These are phyloP conservation scores for Aspergillus vadensis DNA, from an alignment of 2,329 filamentous ascomycete species.

Conservation along the genomic window DNA sequence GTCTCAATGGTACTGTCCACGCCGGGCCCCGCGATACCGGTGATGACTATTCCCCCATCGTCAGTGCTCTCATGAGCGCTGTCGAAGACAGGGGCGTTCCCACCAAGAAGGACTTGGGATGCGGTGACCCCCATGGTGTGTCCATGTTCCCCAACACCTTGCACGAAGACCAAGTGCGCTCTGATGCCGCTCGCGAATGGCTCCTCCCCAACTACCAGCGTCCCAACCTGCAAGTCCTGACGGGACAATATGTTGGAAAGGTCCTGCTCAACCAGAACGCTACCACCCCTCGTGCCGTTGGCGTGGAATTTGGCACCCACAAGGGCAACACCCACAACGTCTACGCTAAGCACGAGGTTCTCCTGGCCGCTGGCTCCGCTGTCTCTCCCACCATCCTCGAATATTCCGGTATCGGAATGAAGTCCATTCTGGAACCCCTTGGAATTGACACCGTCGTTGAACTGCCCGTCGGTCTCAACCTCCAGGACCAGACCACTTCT, in stretches of 20 bases:
- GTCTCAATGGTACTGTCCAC: conserved; percentile 26
- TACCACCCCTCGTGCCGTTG: conserved; percentile 18
- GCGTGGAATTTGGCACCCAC: conserved; percentile 32
- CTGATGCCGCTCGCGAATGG: conserved; percentile 33
- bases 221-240: conserved; percentile 24
- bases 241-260: conserved; percentile 29
- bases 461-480: conserved; percentile 33
- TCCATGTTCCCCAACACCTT: conserved; percentile 34
- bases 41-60: conserved; percentile 25
- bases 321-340: conserved; percentile 24
- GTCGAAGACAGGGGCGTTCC: conserved; percentile 15
- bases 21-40: conserved; percentile 26
- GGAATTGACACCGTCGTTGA: conserved; percentile 25
- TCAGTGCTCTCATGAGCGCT: conserved; percentile 29
- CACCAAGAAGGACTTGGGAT: conserved; percentile 24
- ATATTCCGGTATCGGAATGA: conserved; percentile 32
- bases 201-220: conserved; percentile 29
- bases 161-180: conserved; percentile 27
- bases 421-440: conserved; percentile 18
- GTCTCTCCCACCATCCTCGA: conserved; percentile 32
- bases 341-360: conserved; percentile 28
- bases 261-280: conserved; percentile 21
- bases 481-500: conserved; percentile 35
- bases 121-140: conserved; percentile 31
- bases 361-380: conserved; percentile 31